Evolutionary conservation across 2,329 filamentous ascomycete species (phyloP), one percentile per base, ranked within the genome.

Genomic region (Microcyclospora tardicrescens): DNA sequence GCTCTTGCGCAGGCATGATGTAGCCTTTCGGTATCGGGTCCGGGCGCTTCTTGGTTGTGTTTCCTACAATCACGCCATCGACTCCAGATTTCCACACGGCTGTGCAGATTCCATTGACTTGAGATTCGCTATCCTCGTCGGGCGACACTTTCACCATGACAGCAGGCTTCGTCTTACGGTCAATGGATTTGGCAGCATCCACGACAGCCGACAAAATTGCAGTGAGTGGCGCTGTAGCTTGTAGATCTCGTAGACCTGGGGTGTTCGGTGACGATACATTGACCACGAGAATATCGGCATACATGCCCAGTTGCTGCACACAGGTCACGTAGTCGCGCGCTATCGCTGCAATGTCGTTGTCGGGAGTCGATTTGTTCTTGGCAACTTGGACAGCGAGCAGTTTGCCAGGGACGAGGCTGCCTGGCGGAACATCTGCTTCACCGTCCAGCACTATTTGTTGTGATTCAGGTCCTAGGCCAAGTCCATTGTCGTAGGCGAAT

Each of bases 131-230:
- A 58, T 95, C 85, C 63, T 96, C 91, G 52, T 98, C 91, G 0
- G 91, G 91, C 42, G 84, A 93, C 14, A 98, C 89, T 67, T 98
- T 98, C 53, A 98, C 91, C 84, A 98, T 94, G 41, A 98, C 84
- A 41, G 70, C 77, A 0, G 84, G 84, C 54, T 80, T 83, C 1
- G 71, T 75, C 57, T 75, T 81, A 48, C 87, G 72, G 19, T 81
- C 69, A 10, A 81, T 72, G 45, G 68, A 67, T 49, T 73, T 67
- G 1, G 86, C 86, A 39, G 89, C 83, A 12, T 75, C 69, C 2
- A 96, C 89, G 0, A 96, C 89, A 1, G 84, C 83, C 9, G 71
- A 74, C 31, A 98, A 66, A 34, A 98, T 80, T 32, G 75, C 68
- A 2, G 85, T 89, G 40, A 98, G 65, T 1, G 87, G 89, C 47